Evolutionary conservation across 768 basidiomycete species (phyloP), one percentile per base, ranked within the genome.

Genomic region (Termitomyces sp.): DNA sequence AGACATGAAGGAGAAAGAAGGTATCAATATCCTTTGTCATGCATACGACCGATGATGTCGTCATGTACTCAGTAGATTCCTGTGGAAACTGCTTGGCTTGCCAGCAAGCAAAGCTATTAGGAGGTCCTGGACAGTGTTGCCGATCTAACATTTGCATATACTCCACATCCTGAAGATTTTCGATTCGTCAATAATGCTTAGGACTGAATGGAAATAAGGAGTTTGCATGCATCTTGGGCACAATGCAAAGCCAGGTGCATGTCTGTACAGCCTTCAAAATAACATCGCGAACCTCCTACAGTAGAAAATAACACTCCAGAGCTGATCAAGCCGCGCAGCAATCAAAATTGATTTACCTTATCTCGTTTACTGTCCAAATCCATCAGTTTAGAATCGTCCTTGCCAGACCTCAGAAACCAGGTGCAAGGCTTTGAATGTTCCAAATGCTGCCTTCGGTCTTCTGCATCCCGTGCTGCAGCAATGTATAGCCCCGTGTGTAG

Each of bases 401-500:
- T n/a, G 5, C 37, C 49, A 14, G 43, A 52, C 26, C 8, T 47
- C 45, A 17, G 31, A 15, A n/a, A 50, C 58, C 58, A 59, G 2
- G 31, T 31, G 35, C 23, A 2, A 21, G 43, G 14, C 19, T 42
- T 19, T 3, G 38, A 11, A n/a, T 3, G 17, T 9, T 47, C 15
- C 8, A 28, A 9, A 37, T 23, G 33, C 21, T 26, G 35, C 33
- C 23, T 17, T 38, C 44, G 23, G 30, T 51, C 53, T 38, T 26
- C 45, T 44, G 58, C 61, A 35, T 64, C 63, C 28, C 48, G 56
- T 14, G 62, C 26, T 11, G 60, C 56, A 26, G 63, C 63, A 17
- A 64, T 53, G 12, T 53, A 64, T 1, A 64, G 8, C 10, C 63
- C 63, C 0, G 55, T 55, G 12, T 64, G 61, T n/a, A 64, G 38